phyloP scores from a whole-genome alignment of 495 filamentous ascomycete genomes.

The Tuber aestivum region DNA sequence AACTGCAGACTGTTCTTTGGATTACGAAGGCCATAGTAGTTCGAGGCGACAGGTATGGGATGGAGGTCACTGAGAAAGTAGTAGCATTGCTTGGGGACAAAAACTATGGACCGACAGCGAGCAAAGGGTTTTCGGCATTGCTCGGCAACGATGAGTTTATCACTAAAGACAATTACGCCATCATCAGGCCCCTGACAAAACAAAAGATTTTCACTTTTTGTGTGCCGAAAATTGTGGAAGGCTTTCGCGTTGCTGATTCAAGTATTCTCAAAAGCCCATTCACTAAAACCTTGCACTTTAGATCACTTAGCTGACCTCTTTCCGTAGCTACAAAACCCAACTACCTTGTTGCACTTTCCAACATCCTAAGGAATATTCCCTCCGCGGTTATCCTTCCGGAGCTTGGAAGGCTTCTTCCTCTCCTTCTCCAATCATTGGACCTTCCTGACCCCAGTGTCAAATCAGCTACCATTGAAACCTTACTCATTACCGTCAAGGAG shows the following conservation, averaged over 20 bases:
- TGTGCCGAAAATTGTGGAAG: constrained; percentile 53
- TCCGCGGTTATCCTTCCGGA: constrained; percentile 56
- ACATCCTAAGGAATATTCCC: constrained; percentile 58
- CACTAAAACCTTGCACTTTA: neutral
- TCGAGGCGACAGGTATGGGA: constrained; percentile 44
- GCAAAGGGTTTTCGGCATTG: constrained; percentile 57
- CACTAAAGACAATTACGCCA: constrained; percentile 58
- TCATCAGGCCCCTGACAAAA: constrained; percentile 58
- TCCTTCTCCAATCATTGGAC: constrained; percentile 67
- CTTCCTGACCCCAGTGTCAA: constrained; percentile 55
- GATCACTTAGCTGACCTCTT: neutral
- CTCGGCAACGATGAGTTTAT: constrained; percentile 62
- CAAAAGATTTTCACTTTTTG: constrained; percentile 61
- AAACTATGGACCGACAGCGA: constrained; percentile 47
- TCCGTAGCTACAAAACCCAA: constrained; percentile 51
- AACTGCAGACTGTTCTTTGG: constrained; percentile 50
- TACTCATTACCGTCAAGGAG: constrained; percentile 56
- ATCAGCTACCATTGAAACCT: constrained; percentile 56
- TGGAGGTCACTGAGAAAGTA: constrained; percentile 50
- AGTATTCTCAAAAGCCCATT: constrained; percentile 14
- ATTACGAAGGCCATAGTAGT: constrained; percentile 53
- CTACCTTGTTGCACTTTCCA: constrained; percentile 61
- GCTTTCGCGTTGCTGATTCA: constrained; percentile 51
- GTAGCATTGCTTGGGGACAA: constrained; percentile 54
- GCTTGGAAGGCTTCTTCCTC: constrained; percentile 56